Conservation (phyloP, 805 yeast species). For the Candida anglica region DNA sequence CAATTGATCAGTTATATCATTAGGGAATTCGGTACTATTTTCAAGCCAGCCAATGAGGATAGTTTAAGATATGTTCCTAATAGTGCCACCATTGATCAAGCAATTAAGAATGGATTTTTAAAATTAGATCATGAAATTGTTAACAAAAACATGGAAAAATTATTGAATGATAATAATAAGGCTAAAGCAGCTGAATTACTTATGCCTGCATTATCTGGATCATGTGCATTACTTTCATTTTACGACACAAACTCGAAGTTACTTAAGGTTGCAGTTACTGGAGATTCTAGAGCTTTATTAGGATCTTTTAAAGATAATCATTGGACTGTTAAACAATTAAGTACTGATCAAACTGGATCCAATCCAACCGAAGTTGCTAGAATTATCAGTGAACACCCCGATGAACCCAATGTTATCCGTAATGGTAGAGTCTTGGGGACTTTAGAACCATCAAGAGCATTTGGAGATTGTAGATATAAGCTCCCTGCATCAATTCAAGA, state of each 20-base stretch:
- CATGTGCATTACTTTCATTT: conserved; percentile 86
- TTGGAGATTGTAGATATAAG: conserved; percentile 95
- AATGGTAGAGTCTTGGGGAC: conserved; percentile 91
- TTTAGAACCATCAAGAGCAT: conserved; percentile 92
- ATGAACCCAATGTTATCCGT: conserved; percentile 76
- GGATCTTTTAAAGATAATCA: conserved; percentile 67
- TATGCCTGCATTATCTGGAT: conserved; percentile 93
- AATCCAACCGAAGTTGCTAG: conserved; percentile 84
- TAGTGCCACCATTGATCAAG: conserved; percentile 69
- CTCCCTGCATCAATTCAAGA: conserved; percentile 76
- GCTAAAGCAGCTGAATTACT: conserved; percentile 68
- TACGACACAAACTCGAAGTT: conserved; percentile 72
- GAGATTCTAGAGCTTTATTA: conserved; percentile 90
- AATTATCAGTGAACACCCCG: conserved; percentile 84
- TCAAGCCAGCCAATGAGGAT: conserved; percentile 50
- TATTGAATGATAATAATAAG: conserved; percentile 64
- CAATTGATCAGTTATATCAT: conserved; percentile 75
- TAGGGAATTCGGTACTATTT: conserved; percentile 64
- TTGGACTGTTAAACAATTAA: conserved; percentile 86
- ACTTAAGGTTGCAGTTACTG: conserved; percentile 90
- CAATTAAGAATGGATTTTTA: conserved; percentile 76
- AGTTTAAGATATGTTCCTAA: conserved; percentile 59
- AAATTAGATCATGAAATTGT: conserved; percentile 86
- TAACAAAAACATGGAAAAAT: conserved; percentile 61
- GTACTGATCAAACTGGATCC: conserved; percentile 92